These are phyloP conservation scores for Claviceps humidiphila DNA, from an alignment of 2,329 filamentous ascomycete species.

Conservation along the genomic window DNA sequence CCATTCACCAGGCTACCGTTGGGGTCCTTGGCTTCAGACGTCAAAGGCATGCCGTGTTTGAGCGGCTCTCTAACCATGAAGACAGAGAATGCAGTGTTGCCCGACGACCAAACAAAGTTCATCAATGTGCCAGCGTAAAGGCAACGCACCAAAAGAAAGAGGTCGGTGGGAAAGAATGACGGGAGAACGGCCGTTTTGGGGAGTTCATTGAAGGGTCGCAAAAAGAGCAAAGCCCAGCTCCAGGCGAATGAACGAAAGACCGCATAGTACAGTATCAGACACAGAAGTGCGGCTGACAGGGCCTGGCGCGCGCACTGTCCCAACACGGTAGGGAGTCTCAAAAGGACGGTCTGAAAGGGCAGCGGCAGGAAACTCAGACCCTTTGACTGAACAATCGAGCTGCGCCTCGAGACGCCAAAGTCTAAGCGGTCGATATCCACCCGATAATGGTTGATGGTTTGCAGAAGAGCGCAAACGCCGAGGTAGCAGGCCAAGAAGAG, in stretches of 20 bases:
- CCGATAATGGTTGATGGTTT: conserved; percentile 57
- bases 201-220: conserved; percentile 62
- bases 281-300: conserved; percentile 27
- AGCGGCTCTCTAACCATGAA: conserved; percentile 70
- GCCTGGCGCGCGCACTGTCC: conserved; percentile 26
- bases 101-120: conserved; percentile 59
- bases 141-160: conserved; percentile 42
- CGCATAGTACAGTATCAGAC: conserved; percentile 46
- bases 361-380: conserved; percentile 13
- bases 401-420: conserved; percentile 16
- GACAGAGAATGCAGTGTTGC: conserved; percentile 65
- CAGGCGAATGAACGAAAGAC: conserved; percentile 52
- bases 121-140: conserved; percentile 53
- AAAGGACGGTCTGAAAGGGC: conserved; percentile 22
- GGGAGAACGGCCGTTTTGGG: conserved; percentile 56
- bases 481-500: conserved; percentile 67
- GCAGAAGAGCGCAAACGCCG: conserved; percentile 52
- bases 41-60: conserved; percentile 75
- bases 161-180: conserved; percentile 41
- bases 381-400: conserved; percentile 11
- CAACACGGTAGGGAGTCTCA: conserved; percentile 27
- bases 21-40: conserved; percentile 73
- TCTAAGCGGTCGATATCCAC: conserved; percentile 58
- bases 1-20: conserved; percentile 82
- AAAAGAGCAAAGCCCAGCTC: conserved; percentile 55